Conservation (phyloP, 306 rosid species). For the Canavalia gladiata region DNA sequence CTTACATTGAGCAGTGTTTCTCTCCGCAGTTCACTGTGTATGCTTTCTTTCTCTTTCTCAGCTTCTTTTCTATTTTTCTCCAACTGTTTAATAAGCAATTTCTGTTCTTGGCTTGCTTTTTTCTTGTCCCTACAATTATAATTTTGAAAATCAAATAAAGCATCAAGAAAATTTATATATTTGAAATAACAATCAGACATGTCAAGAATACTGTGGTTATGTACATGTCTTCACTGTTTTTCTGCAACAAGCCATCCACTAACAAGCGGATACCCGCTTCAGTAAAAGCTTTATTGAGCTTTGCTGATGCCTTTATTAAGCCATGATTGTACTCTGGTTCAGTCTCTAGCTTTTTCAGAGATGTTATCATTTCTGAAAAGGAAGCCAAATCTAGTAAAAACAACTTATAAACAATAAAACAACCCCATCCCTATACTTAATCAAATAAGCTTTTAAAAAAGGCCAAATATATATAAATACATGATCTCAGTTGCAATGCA, state of each 20-base stretch:
- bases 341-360: slow-evolving; percentile 61
- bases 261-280: slow-evolving; percentile 72
- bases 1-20: slow-evolving; percentile 71
- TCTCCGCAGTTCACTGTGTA: slow-evolving; percentile 58
- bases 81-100: slow-evolving; percentile 72
- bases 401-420: not conserved
- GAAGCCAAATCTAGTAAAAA: slow-evolving; percentile 4
- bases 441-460: not conserved
- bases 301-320: slow-evolving; percentile 67
- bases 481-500: not conserved
- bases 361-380: slow-evolving; percentile 67
- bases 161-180: not conserved
- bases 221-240: slow-evolving; percentile 73
- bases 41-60: slow-evolving; percentile 72
- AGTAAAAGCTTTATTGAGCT: slow-evolving; percentile 63
- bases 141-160: slow-evolving; percentile 21
- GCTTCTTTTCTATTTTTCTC: slow-evolving; percentile 71
- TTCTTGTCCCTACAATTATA: slow-evolving; percentile 69
- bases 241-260: slow-evolving; percentile 65
- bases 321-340: slow-evolving; percentile 56
- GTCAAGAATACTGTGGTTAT: slow-evolving; percentile 25
- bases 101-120: slow-evolving; percentile 74
- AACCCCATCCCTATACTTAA: not conserved
- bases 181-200: slow-evolving; percentile 38
- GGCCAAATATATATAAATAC: not conserved